Base-by-base conservation (phyloP, 2,329 filamentous ascomycete genomes). In the Fusarium armeniacum region DNA sequence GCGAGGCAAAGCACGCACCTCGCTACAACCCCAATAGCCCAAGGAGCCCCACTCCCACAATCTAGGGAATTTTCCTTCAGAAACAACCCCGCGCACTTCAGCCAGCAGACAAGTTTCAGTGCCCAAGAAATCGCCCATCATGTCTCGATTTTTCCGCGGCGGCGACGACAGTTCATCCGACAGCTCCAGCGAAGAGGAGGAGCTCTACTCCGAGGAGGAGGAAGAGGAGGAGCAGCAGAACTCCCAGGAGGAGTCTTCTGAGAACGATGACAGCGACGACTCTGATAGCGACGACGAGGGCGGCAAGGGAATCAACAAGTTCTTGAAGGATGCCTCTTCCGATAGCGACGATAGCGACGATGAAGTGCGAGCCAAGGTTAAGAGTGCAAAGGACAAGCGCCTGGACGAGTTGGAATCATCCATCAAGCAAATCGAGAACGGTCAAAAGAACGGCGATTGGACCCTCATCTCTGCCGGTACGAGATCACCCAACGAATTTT, bases 321-420 rank as follows among this genome's bases (percentile, higher is more conserved):
- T 99, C 90, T 90, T 98, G 87, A 88, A 90, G 77, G 88, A 90
- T 75, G 90, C 88, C 73, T 78, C 81, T 56, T 90, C 89, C 62
- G 93, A 96, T 52, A 93, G 91, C 76, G 92, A 94, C 71, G 90
- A 94, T 76, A 94, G 94, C 78, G 94, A 96, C 71, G 93, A 96
- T 71, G 95, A 98, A 71, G 89, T 89, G 72, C 89, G 91, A 71
- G 93, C 91, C 76, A 89, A 96, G 76, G 92, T 98, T 78, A 98
- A 97, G 88, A 98, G 94, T 82, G 94, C 95, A 77, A 98, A 98
- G 84, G 94, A 98, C 85, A 99, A 99, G 88, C 90, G 96, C 68
- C 87, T 93, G 73, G 95, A 98, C 78, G 97, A 98, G 82, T 87
- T 99, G 65, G 95, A 99, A 81, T 88, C 89, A 64, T 97, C 91